Base-by-base conservation (phyloP, 257 asterid genomes). In the Voacanga thouarsii region DNA sequence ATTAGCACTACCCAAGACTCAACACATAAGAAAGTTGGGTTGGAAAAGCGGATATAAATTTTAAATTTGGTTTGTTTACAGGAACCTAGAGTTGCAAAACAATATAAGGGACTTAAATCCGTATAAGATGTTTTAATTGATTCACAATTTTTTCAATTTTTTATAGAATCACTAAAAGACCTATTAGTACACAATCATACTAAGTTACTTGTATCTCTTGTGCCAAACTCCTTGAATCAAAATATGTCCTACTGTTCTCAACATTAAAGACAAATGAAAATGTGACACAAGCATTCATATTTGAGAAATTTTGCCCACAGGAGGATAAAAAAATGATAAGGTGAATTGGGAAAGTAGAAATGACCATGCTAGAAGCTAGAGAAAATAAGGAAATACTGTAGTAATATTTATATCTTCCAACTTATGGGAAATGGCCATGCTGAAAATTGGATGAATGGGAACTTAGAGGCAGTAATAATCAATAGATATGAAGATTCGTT, bases 201-300 rank as follows among this genome's bases (percentile, higher is more conserved):
- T 7, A 61, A 82, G 91, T 88, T 83, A 90, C 99, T 83, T 92
- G 99, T 44, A 88, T 90, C 86, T 89, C 95, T 74, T 76, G 90
- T 12, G 82, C 89, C 85, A 89, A 83, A 78, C 88, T 84, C 78
- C 88, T 88, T 79, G 89, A 82, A 81, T 93, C 97, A 77, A 85
- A 71, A 82, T 80, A 88, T 81, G 88, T 94, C 88, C 73, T 76
- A 67, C 89, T 74, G 51, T 80, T 80, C 85, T 85, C 91, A 37
- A 82, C 83, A 83, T 82, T 78, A 72, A 92, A 87, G 79, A 92
- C 96, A 83, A 89, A 89, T 53, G 83, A 55, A 88, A 94, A 91
- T 60, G 95, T 97, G 72, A 77, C 71, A 87, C 87, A 84, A 78
- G 91, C 96, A 87, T 92, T 96, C 92, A 87, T 86, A 80, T 89